phyloP scores from a whole-genome alignment of 148 eudicot genomes.

The Tetragonia tetragonoides region DNA sequence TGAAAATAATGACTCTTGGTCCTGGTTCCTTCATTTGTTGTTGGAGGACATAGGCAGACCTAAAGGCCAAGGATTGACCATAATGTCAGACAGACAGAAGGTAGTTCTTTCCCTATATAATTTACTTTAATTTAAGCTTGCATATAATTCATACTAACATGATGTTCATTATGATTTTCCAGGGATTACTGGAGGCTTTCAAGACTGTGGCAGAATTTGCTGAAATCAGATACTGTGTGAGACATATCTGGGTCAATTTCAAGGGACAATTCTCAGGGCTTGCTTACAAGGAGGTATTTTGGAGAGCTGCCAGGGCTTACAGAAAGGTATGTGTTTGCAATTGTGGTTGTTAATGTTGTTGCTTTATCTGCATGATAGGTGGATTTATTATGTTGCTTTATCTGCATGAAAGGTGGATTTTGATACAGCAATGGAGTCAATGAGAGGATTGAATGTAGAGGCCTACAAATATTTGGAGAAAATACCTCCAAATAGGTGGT shows the following conservation, averaged over 20 bases:
- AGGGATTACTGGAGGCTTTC: not conserved
- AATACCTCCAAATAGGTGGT: not conserved
- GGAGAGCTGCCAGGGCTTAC: not conserved
- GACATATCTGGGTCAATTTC: constrained; percentile 10
- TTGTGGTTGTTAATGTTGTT: no score
- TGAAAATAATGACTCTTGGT: not conserved
- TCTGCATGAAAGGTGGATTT: not conserved
- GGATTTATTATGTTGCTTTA: not conserved
- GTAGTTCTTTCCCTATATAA: no score
- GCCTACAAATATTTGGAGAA: not conserved
- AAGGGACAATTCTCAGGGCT: not conserved
- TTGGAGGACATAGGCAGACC: not conserved
- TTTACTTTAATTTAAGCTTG: not conserved
- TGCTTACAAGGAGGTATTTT: not conserved
- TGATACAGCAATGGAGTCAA: not conserved
- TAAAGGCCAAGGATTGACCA: not conserved
- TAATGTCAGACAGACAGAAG: no score
- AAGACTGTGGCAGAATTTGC: not conserved
- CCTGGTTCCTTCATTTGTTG: not conserved
- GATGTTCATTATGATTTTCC: not conserved
- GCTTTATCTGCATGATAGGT: no score
- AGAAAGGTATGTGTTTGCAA: not conserved
- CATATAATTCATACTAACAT: not conserved
- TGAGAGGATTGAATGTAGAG: not conserved
- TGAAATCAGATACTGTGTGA: not conserved